These are phyloP conservation scores for Solanum medicagineum DNA, from an alignment of 257 asterid genomes.

Conservation along the genomic window DNA sequence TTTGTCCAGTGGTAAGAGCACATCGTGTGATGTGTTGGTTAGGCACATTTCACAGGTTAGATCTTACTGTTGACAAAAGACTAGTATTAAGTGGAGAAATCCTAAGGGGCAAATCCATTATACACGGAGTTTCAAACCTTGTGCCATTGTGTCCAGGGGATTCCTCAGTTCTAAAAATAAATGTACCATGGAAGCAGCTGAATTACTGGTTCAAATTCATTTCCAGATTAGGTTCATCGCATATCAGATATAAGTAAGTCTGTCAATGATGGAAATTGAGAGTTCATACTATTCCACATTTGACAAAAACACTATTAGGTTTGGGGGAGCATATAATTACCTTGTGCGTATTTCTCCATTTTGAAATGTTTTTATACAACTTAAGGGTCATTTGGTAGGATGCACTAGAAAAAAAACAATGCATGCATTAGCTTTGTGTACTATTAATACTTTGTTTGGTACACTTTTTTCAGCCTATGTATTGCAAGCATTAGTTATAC, in stretches of 20 bases:
- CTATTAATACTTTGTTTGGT: background rate
- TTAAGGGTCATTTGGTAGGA: background rate
- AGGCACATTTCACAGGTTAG: background rate
- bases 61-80: background rate
- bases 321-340: background rate
- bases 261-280: background rate
- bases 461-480: background rate
- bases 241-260: background rate
- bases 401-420: background rate
- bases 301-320: background rate
- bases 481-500: background rate
- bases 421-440: background rate
- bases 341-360: background rate
- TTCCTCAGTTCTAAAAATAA: background rate
- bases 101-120: background rate
- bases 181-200: background rate
- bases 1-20: background rate
- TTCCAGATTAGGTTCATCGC: background rate
- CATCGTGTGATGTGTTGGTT: background rate
- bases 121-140: background rate
- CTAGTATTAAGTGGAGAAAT: background rate
- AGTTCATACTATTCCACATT: background rate
- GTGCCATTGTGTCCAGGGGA: background rate
- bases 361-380: background rate
- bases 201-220: background rate